phyloP scores from a whole-genome alignment of 1,139 yeast species.

The Sugiyamaella grinbergsii region DNA sequence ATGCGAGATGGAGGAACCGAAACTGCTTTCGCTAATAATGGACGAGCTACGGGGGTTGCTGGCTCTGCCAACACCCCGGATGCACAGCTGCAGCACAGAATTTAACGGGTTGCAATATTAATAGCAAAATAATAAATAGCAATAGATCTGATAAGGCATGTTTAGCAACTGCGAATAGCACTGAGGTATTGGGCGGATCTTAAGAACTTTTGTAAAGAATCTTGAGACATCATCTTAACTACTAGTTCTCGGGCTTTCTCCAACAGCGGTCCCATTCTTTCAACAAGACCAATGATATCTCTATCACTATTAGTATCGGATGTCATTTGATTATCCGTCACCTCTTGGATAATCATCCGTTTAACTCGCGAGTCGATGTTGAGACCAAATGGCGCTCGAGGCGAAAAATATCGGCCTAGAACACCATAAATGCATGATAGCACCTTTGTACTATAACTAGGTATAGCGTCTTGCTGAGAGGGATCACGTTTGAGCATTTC shows the following conservation, averaged over 20 bases:
- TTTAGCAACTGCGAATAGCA: constrained; percentile 14
- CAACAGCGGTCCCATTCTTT: constrained; percentile 38
- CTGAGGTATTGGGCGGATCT: constrained; percentile 44
- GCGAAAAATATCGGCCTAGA: constrained; percentile 66
- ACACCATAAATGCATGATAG: constrained; percentile 60
- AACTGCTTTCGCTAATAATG: no score
- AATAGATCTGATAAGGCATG: not conserved
- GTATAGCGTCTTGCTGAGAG: constrained; percentile 13
- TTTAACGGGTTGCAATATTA: no score
- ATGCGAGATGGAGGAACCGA: no score
- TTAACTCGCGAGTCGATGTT: constrained; percentile 54
- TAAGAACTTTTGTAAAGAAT: constrained; percentile 72
- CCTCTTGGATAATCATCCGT: constrained; percentile 53
- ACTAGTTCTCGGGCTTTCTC: constrained; percentile 52
- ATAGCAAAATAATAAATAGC: constrained; percentile 11
- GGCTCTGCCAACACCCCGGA: no score
- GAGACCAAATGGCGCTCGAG: constrained; percentile 69
- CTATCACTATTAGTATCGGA: not conserved
- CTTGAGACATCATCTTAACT: constrained; percentile 65
- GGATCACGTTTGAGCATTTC: constrained; percentile 3
- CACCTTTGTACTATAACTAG: constrained; percentile 15
- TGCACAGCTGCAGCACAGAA: no score
- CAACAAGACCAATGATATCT: constrained; percentile 1
- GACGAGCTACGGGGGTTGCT: no score
- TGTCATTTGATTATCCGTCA: constrained; percentile 44